Conservation (phyloP, 2,329 filamentous ascomycete genomes). For the Penicillium corylophilum region DNA sequence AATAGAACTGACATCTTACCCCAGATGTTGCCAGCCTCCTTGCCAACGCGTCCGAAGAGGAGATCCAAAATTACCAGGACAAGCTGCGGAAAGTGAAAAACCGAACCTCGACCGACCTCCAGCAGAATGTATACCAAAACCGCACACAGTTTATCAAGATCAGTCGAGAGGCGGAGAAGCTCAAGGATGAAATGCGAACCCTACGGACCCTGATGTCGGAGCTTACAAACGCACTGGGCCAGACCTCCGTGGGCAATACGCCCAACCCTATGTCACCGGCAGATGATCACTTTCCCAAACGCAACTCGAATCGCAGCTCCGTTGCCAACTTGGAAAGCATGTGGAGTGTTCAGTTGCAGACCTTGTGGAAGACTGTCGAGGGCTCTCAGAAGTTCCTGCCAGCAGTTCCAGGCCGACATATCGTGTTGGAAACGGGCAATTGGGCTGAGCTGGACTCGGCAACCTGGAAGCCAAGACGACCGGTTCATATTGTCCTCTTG, state of each 20-base stretch:
- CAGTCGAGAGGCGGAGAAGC: slow-evolving; percentile 96
- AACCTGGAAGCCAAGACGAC: slow-evolving; percentile 87
- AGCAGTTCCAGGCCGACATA: slow-evolving; percentile 84
- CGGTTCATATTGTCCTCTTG: slow-evolving; percentile 86
- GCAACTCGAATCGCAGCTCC: slow-evolving; percentile 80
- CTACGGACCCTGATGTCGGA: slow-evolving; percentile 90
- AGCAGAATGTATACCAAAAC: slow-evolving; percentile 96
- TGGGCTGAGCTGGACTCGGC: slow-evolving; percentile 98
- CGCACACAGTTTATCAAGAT: slow-evolving; percentile 98
- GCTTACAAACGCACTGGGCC: slow-evolving; percentile 68
- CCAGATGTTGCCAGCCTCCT: slow-evolving; percentile 61
- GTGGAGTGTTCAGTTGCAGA: slow-evolving; percentile 68
- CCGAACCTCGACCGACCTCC: slow-evolving; percentile 77
- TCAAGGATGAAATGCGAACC: slow-evolving; percentile 93
- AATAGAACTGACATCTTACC: slow-evolving; percentile 15
- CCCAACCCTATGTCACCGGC: slow-evolving; percentile 55
- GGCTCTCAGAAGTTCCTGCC: slow-evolving; percentile 96
- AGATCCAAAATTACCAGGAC: slow-evolving; percentile 78
- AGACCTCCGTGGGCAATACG: slow-evolving; percentile 48
- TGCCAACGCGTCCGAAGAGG: slow-evolving; percentile 80
- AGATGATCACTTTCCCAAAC: slow-evolving; percentile 51
- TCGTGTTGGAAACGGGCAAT: slow-evolving; percentile 84
- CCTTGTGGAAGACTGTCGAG: slow-evolving; percentile 95
- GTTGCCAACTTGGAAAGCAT: slow-evolving; percentile 72
- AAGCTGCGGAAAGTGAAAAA: slow-evolving; percentile 74